phyloP scores from a whole-genome alignment of 495 filamentous ascomycete genomes.

The Saxophila tyrrhenica region DNA sequence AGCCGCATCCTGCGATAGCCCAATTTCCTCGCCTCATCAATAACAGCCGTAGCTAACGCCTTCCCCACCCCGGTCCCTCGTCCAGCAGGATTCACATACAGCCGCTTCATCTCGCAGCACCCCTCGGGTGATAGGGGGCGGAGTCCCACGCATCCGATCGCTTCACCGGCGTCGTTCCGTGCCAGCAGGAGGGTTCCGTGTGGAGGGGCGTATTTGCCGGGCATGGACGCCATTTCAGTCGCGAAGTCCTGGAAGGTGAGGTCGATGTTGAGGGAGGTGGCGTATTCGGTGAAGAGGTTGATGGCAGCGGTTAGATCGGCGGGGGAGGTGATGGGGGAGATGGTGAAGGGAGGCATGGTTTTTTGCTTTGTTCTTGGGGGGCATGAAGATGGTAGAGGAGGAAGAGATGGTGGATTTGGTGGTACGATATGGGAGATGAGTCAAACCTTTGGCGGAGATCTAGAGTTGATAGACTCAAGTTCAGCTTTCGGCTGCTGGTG shows the following conservation, averaged over 20 bases:
- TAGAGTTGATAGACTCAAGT: no score
- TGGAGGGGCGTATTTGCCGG: slow-evolving; percentile 41
- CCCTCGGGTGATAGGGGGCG: slow-evolving; percentile 21
- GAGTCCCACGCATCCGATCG: slow-evolving; percentile 43
- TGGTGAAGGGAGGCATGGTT: slow-evolving; percentile 1
- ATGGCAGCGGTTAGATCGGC: slow-evolving; percentile 29
- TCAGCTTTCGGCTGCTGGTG: no score
- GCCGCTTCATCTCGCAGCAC: slow-evolving; percentile 51
- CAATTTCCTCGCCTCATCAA: slow-evolving; percentile 34
- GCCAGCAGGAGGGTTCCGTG: slow-evolving; percentile 38
- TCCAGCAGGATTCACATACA: slow-evolving; percentile 38
- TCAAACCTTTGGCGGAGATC: background rate
- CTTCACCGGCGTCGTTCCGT: slow-evolving; percentile 16
- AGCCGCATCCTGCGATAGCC: slow-evolving; percentile 46
- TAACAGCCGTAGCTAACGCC: slow-evolving; percentile 33
- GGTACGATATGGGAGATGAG: background rate
- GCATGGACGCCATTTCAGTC: slow-evolving; percentile 40
- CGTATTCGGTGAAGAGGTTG: slow-evolving; percentile 42
- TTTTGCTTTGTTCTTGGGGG: background rate
- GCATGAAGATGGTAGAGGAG: no score
- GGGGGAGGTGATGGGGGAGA: slow-evolving; percentile 23
- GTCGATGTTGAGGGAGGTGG: slow-evolving; percentile 41
- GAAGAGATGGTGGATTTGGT: background rate
- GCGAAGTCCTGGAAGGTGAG: slow-evolving; percentile 48
- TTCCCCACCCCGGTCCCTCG: slow-evolving; percentile 41